Conservation (phyloP, 495 filamentous ascomycete genomes). For the Neurospora terricola region DNA sequence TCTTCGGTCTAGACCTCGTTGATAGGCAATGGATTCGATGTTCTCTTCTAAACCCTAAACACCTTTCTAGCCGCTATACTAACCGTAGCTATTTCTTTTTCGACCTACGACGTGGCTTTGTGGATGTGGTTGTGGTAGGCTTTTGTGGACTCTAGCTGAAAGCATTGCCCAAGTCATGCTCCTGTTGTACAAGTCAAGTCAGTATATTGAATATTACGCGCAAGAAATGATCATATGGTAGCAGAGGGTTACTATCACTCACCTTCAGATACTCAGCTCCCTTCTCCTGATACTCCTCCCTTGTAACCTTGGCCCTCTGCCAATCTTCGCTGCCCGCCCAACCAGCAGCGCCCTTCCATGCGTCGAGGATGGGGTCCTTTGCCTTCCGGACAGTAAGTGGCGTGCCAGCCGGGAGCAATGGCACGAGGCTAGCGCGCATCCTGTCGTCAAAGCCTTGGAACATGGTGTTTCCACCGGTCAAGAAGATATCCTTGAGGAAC, state of each 20-base stretch:
- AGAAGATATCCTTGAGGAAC: constrained; percentile 76
- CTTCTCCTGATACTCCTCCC: constrained; percentile 75
- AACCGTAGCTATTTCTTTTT: neutral
- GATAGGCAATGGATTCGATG: neutral
- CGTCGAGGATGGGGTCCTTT: constrained; percentile 65
- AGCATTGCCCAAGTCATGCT: constrained; percentile 74
- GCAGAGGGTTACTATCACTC: constrained; percentile 13
- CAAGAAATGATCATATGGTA: neutral
- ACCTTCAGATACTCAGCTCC: constrained; percentile 81
- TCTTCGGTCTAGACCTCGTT: neutral
- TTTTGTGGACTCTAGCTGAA: constrained; percentile 18
- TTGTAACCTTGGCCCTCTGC: constrained; percentile 45
- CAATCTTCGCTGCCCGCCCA: constrained; percentile 51
- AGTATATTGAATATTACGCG: neutral
- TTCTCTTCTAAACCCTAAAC: neutral
- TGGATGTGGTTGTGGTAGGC: neutral
- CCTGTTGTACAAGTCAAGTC: constrained; percentile 33
- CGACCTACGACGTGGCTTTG: neutral
- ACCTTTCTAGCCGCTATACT: neutral
- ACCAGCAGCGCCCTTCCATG: constrained; percentile 83
- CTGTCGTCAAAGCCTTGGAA: constrained; percentile 83
- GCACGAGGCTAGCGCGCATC: constrained; percentile 58
- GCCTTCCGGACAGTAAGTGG: constrained; percentile 59
- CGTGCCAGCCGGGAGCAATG: constrained; percentile 59
- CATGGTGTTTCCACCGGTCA: constrained; percentile 87